Base-by-base conservation (phyloP, 306 rosid species). In the Cucurbita ficifolia region DNA sequence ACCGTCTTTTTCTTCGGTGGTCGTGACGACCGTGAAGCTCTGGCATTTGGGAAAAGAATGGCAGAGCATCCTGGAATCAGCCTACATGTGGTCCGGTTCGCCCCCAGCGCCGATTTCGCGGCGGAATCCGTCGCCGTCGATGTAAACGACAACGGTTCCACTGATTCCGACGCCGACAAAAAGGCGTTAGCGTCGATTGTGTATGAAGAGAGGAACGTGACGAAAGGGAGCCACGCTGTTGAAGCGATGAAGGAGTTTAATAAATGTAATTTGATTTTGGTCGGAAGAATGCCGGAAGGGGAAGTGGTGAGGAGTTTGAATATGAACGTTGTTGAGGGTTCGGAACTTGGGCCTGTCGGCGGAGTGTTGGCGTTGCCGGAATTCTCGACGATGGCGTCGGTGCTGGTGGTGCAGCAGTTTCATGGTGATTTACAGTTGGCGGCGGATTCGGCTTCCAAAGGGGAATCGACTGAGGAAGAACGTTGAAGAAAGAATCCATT, bases 51-150 rank as follows among this genome's bases (percentile, higher is more conserved):
- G 8, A 43, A 77, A 8, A 76, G 92, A 75, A 89, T 89, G 88
- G 84, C 88, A 0, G 90, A 89, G 46, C 92, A 87, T 54, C 96
- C 92, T 6, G 96, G 92, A 9, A 78, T 79, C 50, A 77, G 39
- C 22, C 35, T 89, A 22, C 83, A 81, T 3, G 64, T 85, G 2
- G 59, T 89, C 19, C 78, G 75, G n/a, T 77, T 85, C 80, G 6
- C 50, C n/a, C 59, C 78, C 69, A 72, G 46, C 14, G 63, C 78
- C 11, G 83, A 78, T 45, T 72, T 60, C 68, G 58, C 19, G 7
- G 67, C 13, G 52, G 73, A 60, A 49, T 82, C 61, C 12, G 82
- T 78, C 43, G 53, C 61, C 29, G 70, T 82, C 46, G 70, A 82
- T 8, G 64, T 82, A 17, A 68, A 65, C 2, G 76, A 74, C 2